Percentiles rank a stretch among this genome's conserved stretches.
Evolutionary conservation across 768 basidiomycete genomes (phyloP).

Genomic region (Mycena capillaripes): DNA sequence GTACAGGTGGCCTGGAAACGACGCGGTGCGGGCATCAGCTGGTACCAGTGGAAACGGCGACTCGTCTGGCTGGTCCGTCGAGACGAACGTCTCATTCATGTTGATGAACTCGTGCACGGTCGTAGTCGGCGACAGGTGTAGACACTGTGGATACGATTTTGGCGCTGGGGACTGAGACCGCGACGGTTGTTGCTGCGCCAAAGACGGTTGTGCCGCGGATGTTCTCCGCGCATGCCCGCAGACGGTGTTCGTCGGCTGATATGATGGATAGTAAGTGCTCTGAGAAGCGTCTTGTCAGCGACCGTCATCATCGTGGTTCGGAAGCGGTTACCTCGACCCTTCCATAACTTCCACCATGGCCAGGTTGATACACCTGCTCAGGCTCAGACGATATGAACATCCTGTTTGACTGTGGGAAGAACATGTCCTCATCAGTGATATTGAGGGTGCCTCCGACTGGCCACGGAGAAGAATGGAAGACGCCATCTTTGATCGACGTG

Average conservation of each 20-base stretch:
- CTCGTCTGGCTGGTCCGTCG: constrained; percentile 10
- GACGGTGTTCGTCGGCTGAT: background rate
- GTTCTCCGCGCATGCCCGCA: background rate
- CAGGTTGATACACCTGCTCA: background rate
- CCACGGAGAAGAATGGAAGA: background rate
- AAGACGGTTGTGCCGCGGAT: background rate
- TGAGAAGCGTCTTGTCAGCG: constrained; percentile 10
- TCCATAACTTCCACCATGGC: background rate
- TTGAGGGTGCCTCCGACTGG: background rate
- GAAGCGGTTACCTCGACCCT: background rate
- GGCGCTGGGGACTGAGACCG: background rate
- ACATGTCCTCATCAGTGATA: background rate
- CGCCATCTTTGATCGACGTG: constrained; percentile 8
- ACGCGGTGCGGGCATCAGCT: background rate
- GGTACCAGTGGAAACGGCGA: constrained; percentile 9
- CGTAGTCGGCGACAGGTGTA: background rate
- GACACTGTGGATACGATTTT: background rate
- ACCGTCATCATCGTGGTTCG: background rate
- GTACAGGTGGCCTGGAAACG: constrained; percentile 19
- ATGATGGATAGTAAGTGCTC: constrained; percentile 1
- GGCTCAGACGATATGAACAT: background rate
- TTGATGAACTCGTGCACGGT: constrained; percentile 5
- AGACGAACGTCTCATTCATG: constrained; percentile 18
- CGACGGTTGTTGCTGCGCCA: background rate
- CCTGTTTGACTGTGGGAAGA: background rate